Evolutionary conservation across 176 grass and related monocot genomes (phyloP), one percentile per base, ranked within the genome.

Genomic region (Musa schizocarpa): DNA sequence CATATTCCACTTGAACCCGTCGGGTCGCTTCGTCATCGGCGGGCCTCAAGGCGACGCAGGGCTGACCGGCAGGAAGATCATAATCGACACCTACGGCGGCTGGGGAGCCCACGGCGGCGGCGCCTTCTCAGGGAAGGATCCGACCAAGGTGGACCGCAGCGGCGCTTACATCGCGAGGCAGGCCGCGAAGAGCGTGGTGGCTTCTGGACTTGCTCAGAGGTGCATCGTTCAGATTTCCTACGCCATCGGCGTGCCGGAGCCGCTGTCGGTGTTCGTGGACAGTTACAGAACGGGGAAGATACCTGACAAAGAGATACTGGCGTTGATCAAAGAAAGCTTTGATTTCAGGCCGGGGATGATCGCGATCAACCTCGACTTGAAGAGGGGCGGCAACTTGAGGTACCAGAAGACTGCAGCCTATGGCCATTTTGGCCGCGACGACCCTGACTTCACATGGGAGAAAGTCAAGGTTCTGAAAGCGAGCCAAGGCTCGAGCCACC

Each of bases 1-100:
- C 21, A 74, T 74, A 48, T 74, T 74, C 71, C 71, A 74, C 71
- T 16, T 74, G 71, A 74, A 74, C 52, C 71, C 71, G 20, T 74
- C 52, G 2, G 71, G 71, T 52, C 71, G 71, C 2, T 74, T 74
- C 22, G 71, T 74, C 51, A 34, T 74, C 52, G 52, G 71, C 2
- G 71, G 71, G 21, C 71, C 71, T 13, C 71, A 56, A 11, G 71
- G 71, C 0, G 71, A 74, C 52, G 71, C 71, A 2, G 71, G 71
- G 21, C 23, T 74, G 1, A 74, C 71, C n/a, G 71, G 71, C 52
- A 19, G 71, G 9, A 74, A 74, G 71, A 74, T 74, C 51, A 74
- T 74, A 17, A 56, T 74, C 21, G 71, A 74, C 71, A 56, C 71
- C 20, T 74, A 74, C 21, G 71, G 71, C 52, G 71, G 71, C 50